Conservation (phyloP, 2,329 filamentous ascomycete genomes). For the Stemphylium lycopersici region DNA sequence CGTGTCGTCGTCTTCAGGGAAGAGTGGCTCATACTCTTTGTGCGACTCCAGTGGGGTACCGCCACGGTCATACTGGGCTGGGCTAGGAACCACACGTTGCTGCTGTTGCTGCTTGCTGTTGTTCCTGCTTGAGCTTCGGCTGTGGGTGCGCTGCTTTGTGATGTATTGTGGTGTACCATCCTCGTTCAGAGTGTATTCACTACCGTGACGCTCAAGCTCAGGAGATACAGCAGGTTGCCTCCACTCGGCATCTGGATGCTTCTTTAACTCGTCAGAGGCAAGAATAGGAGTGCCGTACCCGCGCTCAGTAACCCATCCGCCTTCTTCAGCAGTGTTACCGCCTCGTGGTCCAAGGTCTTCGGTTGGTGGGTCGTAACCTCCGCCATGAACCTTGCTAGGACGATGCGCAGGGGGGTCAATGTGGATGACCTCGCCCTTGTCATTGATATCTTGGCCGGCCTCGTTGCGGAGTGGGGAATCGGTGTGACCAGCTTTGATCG, state of each 20-base stretch:
- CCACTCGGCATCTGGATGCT: constrained; percentile 70
- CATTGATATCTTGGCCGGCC: constrained; percentile 52
- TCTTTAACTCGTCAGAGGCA: constrained; percentile 84
- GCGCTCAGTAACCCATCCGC: constrained; percentile 62
- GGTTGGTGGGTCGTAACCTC: constrained; percentile 59
- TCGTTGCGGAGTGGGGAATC: constrained; percentile 61
- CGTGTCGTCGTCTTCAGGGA: constrained; percentile 71
- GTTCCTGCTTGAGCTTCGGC: constrained; percentile 54
- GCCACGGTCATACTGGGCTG: constrained; percentile 57
- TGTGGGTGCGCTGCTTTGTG: constrained; percentile 60
- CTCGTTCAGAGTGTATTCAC: constrained; percentile 58
- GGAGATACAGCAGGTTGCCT: constrained; percentile 85
- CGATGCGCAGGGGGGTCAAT: constrained; percentile 69
- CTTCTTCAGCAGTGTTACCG: constrained; percentile 54
- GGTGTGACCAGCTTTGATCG: constrained; percentile 53
- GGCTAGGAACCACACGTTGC: constrained; percentile 37
- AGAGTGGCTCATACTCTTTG: constrained; percentile 93
- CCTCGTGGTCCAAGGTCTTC: constrained; percentile 58
- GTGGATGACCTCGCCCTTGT: constrained; percentile 72
- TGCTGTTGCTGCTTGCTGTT: constrained; percentile 65
- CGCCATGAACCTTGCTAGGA: constrained; percentile 51
- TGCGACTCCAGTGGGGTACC: constrained; percentile 82
- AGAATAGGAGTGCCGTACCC: constrained; percentile 80
- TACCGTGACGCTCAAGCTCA: constrained; percentile 61
- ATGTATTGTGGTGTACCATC: constrained; percentile 50